These are phyloP conservation scores for Camellia japonica DNA, from an alignment of 148 eudicot genomes.

Conservation along the genomic window DNA sequence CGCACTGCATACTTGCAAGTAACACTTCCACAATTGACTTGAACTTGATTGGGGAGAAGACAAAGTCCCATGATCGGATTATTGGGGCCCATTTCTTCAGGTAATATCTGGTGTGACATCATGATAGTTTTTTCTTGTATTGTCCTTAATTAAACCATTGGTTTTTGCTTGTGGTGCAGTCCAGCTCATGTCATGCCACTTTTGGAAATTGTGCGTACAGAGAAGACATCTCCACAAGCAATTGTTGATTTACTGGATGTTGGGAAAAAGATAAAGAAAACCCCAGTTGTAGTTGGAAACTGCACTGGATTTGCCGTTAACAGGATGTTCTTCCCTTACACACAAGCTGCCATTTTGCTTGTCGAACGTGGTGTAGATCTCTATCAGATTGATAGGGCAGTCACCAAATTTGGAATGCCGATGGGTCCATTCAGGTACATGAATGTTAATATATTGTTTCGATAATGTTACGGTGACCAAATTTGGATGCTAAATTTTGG, in stretches of 20 bases:
- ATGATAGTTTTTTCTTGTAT: not conserved
- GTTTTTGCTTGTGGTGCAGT: constrained; percentile 40
- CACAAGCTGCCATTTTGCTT: constrained; percentile 82
- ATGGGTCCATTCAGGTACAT: constrained; percentile 95
- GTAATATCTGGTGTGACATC: constrained; percentile 29
- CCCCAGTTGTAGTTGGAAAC: constrained; percentile 91
- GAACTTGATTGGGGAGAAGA: constrained; percentile 84
- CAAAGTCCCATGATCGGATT: constrained; percentile 76
- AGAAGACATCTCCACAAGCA: constrained; percentile 87
- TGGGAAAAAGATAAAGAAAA: constrained; percentile 88
- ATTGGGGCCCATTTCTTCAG: constrained; percentile 96
- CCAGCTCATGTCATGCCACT: constrained; percentile 99
- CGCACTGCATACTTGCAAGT: constrained; percentile 94
- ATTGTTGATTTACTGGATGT: constrained; percentile 83
- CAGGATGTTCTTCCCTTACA: constrained; percentile 88
- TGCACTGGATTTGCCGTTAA: constrained; percentile 99
- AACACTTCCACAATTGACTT: constrained; percentile 97
- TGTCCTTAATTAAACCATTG: not conserved
- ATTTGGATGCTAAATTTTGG: too few species aligned
- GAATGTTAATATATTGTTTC: not conserved
- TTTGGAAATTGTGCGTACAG: constrained; percentile 89
- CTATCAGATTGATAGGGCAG: constrained; percentile 71
- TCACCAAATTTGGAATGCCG: constrained; percentile 93
- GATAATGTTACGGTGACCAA: too few species aligned
- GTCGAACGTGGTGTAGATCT: constrained; percentile 77